Percentiles rank a stretch among this genome's conserved stretches.
Evolutionary conservation across 768 basidiomycete species (phyloP).

Genomic region (Calocybe cyanea): DNA sequence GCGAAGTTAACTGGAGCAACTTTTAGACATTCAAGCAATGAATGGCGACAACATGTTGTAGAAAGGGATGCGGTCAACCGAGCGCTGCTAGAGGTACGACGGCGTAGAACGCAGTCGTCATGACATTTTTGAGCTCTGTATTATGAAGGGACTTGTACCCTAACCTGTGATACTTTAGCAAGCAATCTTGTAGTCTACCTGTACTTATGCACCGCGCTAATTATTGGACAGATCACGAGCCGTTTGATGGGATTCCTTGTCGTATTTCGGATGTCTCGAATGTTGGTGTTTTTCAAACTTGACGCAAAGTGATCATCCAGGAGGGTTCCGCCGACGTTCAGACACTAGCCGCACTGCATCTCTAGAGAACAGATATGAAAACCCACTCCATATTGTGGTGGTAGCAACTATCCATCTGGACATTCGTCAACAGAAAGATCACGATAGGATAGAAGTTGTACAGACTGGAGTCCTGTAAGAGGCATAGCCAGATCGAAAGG

Average conservation of each 20-base stretch:
- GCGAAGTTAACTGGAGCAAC: not conserved
- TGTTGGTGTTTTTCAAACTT: not conserved
- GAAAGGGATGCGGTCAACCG: conserved; percentile 58
- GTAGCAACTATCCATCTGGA: conserved; percentile 79
- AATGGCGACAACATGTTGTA: conserved; percentile 61
- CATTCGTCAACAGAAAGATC: conserved; percentile 3
- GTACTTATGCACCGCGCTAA: not conserved
- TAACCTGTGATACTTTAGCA: conserved; percentile 9
- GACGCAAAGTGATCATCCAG: conserved; percentile 13
- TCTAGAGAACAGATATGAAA: conserved; percentile 76
- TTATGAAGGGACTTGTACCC: conserved; percentile 6
- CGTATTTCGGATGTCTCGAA: not conserved
- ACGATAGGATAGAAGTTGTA: conserved; percentile 12
- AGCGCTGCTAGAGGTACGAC: conserved; percentile 71
- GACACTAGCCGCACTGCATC: conserved; percentile 65
- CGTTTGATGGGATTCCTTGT: not conserved
- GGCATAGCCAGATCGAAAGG: conserved; percentile 52
- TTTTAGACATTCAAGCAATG: conserved; percentile 52
- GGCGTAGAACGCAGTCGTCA: conserved; percentile 34
- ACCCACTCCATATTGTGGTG: conserved; percentile 90
- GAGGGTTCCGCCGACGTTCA: conserved; percentile 26
- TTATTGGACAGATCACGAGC: not conserved
- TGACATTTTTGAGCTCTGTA: conserved; percentile 9
- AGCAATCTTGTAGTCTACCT: conserved; percentile 6
- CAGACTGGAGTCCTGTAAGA: conserved; percentile 75